Conservation (phyloP, 2,329 filamentous ascomycete species). For the Oidium heveae region DNA sequence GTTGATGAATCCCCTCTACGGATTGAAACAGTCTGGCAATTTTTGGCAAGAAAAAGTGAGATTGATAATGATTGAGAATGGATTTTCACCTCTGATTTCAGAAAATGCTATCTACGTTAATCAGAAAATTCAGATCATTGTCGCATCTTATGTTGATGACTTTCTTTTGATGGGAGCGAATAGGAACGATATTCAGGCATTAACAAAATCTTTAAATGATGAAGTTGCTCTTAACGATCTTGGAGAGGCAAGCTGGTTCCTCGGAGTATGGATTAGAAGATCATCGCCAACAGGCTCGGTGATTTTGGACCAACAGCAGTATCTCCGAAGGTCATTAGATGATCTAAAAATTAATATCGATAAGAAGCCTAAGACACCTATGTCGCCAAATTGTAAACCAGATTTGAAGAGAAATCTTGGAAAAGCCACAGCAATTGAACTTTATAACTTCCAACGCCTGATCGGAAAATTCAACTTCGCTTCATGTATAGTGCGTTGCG, state of each 20-base stretch:
- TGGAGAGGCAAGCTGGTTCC: background rate
- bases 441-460: background rate
- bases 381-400: background rate
- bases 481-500: background rate
- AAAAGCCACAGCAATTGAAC: background rate
- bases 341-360: background rate
- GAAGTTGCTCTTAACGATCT: background rate
- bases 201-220: background rate
- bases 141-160: background rate
- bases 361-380: background rate
- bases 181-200: background rate
- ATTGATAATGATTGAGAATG: background rate
- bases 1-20: background rate
- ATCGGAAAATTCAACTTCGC: background rate
- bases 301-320: background rate
- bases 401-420: background rate
- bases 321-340: background rate
- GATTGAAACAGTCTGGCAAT: background rate
- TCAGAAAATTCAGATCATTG: background rate
- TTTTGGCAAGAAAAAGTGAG: background rate
- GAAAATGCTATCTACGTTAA: background rate
- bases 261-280: background rate
- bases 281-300: background rate
- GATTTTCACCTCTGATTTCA: background rate
- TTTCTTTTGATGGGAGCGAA: background rate